Conservation (phyloP, 441 rosid genomes). For the Omphalea diandra region DNA sequence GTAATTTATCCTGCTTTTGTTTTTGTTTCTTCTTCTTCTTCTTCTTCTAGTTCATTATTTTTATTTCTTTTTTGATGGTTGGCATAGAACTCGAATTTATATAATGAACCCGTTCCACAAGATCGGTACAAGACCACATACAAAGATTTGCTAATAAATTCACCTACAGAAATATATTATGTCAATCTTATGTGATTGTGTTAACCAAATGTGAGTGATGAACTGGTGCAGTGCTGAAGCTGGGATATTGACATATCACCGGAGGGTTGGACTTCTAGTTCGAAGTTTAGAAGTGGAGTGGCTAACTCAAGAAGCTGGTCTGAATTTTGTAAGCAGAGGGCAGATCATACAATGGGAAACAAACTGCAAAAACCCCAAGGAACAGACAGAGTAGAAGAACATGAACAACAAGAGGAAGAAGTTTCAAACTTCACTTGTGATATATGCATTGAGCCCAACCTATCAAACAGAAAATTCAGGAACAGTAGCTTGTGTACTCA, state of each 20-base stretch:
- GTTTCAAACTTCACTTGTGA: constrained; percentile 28
- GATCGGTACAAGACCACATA: background rate
- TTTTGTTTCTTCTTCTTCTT: background rate
- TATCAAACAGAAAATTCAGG: constrained; percentile 22
- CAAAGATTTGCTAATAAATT: background rate
- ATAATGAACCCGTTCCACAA: background rate
- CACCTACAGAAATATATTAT: background rate
- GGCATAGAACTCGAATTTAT: background rate
- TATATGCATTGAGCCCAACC: constrained; percentile 30
- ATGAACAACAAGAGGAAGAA: constrained; percentile 13
- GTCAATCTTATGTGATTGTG: background rate
- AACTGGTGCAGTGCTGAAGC: background rate
- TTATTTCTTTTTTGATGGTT: constrained; percentile 7
- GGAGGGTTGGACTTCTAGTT: background rate
- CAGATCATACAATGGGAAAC: constrained; percentile 21
- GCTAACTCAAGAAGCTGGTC: background rate
- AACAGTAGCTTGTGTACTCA: constrained; percentile 25
- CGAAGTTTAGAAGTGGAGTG: background rate
- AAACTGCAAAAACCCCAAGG: constrained; percentile 9
- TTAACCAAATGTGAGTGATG: background rate
- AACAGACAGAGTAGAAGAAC: background rate
- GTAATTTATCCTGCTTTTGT: background rate
- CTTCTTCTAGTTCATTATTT: too few relatives aligned
- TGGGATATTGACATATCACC: constrained; percentile 3
- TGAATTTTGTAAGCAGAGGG: background rate